phyloP scores from a whole-genome alignment of 345 rosid genomes.

The Physaria fendleri region DNA sequence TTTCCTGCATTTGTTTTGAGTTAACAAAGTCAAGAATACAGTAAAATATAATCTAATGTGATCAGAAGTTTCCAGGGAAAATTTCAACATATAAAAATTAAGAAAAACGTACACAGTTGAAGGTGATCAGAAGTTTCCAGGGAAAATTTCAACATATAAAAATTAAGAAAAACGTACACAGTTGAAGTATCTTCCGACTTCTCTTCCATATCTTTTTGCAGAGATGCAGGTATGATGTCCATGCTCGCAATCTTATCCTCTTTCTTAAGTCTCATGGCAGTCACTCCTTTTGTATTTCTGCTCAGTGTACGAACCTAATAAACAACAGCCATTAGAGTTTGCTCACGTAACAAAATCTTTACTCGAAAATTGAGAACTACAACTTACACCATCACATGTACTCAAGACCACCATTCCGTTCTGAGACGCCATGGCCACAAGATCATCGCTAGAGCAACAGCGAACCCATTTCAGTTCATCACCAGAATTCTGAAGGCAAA shows the following conservation, averaged over 20 bases:
- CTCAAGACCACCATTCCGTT: constrained; percentile 88
- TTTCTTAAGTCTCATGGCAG: constrained; percentile 76
- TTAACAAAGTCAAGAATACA: not conserved
- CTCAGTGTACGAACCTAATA: constrained; percentile 72
- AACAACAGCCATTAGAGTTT: constrained; percentile 14
- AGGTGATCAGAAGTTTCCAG: constrained; percentile 9
- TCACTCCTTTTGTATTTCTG: constrained; percentile 79
- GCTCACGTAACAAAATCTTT: not conserved
- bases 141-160: constrained; percentile 3
- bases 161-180: constrained; percentile 38
- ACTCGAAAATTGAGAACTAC: not conserved
- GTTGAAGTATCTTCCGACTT: constrained; percentile 34
- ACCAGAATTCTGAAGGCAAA: constrained; percentile 64
- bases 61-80: constrained; percentile 1
- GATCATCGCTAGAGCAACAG: constrained; percentile 78
- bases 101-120: constrained; percentile 41
- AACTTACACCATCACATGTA: constrained; percentile 69
- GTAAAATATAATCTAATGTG: not conserved
- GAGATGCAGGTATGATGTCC: constrained; percentile 70
- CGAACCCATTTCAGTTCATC: constrained; percentile 95
- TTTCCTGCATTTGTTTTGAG: constrained; percentile 31
- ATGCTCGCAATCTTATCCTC: constrained; percentile 90
- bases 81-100: constrained; percentile 1
- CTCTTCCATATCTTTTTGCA: constrained; percentile 46
- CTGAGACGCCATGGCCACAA: constrained; percentile 94